These are phyloP conservation scores for Calonectria pteridis DNA, from an alignment of 2,329 filamentous ascomycete species.

Conservation along the genomic window DNA sequence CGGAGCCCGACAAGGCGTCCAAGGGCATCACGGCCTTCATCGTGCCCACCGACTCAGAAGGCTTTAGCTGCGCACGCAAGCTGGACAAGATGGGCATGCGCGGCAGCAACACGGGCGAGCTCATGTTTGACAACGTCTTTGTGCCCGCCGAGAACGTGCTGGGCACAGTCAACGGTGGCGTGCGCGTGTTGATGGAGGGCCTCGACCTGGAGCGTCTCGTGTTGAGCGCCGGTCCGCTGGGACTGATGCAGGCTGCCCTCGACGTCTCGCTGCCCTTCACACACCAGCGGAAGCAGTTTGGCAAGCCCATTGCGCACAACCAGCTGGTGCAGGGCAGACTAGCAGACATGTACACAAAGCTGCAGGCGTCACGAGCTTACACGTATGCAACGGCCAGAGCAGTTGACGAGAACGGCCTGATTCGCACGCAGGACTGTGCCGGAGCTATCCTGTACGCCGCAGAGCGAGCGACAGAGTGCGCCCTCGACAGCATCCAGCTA, in stretches of 20 bases:
- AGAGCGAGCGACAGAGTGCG: conserved; percentile 88
- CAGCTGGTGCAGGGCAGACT: conserved; percentile 94
- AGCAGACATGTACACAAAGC: conserved; percentile 97
- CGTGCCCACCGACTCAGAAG: conserved; percentile 77
- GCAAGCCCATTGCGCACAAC: conserved; percentile 86
- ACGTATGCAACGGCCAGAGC: conserved; percentile 85
- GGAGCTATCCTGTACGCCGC: conserved; percentile 94
- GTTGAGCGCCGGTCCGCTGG: conserved; percentile 88
- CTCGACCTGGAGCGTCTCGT: conserved; percentile 95
- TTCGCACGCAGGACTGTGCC: conserved; percentile 92
- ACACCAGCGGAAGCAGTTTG: conserved; percentile 91
- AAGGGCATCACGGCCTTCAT: conserved; percentile 97
- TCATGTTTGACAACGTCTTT: conserved; percentile 91
- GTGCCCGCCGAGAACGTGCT: conserved; percentile 87
- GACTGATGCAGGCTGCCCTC: conserved; percentile 92
- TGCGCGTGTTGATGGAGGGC: conserved; percentile 94
- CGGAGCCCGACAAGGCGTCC: conserved; percentile 80
- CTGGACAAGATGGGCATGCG: conserved; percentile 99
- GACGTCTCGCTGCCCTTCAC: conserved; percentile 90
- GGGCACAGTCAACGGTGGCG: conserved; percentile 83
- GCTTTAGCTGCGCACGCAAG: conserved; percentile 90
- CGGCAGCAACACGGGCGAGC: conserved; percentile 94
- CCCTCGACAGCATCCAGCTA: conserved; percentile 90
- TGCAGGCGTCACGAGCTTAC: conserved; percentile 86
- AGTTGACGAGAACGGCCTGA: conserved; percentile 80